phyloP scores from a whole-genome alignment of 192 early-diverging fungal species.

The Helicostylum pulchrum region DNA sequence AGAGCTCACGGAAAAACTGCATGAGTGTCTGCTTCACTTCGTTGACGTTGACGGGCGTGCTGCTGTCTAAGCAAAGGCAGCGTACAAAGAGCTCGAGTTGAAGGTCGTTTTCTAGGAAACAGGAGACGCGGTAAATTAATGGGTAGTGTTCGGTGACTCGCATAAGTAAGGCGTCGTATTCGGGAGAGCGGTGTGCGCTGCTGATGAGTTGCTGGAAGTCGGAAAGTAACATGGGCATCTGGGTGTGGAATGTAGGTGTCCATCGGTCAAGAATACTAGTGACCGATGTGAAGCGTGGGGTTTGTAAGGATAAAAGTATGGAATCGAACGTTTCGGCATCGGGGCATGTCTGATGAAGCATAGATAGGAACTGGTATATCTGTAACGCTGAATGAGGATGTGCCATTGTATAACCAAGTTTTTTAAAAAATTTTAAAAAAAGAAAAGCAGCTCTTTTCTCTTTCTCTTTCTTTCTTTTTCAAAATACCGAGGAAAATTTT shows the following conservation, averaged over 20 bases:
- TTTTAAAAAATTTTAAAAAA: not conserved
- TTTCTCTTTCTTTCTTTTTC: not conserved
- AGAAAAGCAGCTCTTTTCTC: not conserved
- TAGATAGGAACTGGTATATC: conserved; percentile 1
- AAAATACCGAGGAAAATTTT: no score
- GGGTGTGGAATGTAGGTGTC: not conserved
- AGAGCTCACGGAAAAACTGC: not conserved
- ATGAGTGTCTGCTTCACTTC: not conserved
- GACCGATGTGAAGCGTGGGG: conserved; percentile 5
- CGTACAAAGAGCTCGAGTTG: conserved; percentile 4
- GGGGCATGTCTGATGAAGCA: not conserved
- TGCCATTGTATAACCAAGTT: conserved; percentile 8
- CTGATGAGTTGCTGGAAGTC: not conserved
- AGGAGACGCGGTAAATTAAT: conserved; percentile 4
- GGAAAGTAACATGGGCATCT: not conserved
- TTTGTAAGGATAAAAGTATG: not conserved
- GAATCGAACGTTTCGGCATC: not conserved
- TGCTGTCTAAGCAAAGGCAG: not conserved
- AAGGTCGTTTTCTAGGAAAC: conserved; percentile 6
- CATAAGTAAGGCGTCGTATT: conserved; percentile 5
- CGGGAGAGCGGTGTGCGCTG: not conserved
- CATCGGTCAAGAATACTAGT: not conserved
- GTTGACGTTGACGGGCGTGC: not conserved
- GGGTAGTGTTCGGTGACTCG: not conserved
- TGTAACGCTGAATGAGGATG: conserved; percentile 11